Evolutionary conservation across 2,329 filamentous ascomycete species (phyloP).

Genomic region (Xylaria sp.): DNA sequence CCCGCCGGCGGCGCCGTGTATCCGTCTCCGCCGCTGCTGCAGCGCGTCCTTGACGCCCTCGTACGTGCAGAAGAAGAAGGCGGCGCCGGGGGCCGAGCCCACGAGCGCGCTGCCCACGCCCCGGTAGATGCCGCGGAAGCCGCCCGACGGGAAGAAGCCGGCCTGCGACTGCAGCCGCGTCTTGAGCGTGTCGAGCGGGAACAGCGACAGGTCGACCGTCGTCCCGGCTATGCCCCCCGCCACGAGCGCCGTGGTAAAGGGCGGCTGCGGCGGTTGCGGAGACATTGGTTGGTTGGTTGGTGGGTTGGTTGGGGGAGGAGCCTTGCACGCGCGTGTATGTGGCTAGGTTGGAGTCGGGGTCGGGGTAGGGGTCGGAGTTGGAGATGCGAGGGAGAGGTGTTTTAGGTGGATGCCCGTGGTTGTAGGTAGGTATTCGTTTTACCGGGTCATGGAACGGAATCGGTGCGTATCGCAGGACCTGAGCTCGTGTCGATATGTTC

Average conservation of each 20-base stretch:
- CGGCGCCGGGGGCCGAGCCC: constrained; percentile 89
- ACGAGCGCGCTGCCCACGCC: constrained; percentile 88
- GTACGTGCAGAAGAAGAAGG: constrained; percentile 97
- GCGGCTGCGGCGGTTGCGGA: constrained; percentile 37
- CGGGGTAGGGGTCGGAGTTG: neutral
- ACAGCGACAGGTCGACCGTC: constrained; percentile 94
- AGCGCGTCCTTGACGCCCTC: constrained; percentile 70
- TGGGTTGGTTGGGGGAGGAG: neutral
- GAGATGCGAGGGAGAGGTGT: neutral
- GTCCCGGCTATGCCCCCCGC: constrained; percentile 92
- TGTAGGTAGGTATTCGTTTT: neutral
- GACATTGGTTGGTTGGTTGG: constrained; percentile 13
- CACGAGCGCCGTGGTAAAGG: constrained; percentile 65
- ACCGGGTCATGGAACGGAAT: neutral
- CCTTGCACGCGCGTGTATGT: neutral
- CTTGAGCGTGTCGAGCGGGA: constrained; percentile 97
- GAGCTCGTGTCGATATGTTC: too few relatives aligned
- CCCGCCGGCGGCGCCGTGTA: constrained; percentile 33
- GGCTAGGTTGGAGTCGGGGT: neutral
- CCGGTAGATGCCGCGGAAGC: constrained; percentile 89
- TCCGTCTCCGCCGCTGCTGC: constrained; percentile 31
- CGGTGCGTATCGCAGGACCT: too few relatives aligned
- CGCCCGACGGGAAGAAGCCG: constrained; percentile 80
- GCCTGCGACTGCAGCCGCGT: constrained; percentile 86
- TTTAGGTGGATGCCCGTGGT: neutral